These are phyloP conservation scores for Sugiyamaella japonica DNA, from an alignment of 1,139 yeast species.

Conservation along the genomic window DNA sequence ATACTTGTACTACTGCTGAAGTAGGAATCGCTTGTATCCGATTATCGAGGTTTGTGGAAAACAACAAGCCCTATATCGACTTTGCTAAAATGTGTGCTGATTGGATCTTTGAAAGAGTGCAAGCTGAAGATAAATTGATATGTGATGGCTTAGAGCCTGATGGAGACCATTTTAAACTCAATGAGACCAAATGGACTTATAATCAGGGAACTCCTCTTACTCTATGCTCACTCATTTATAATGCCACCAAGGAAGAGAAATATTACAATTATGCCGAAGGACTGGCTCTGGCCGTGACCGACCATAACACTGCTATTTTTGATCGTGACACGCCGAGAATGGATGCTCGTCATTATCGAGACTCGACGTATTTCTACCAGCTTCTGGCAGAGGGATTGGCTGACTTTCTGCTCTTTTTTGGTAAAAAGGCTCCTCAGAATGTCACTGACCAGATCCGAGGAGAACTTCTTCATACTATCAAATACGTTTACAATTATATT, in stretches of 20 bases:
- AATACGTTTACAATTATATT: constrained; percentile 49
- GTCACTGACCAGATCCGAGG: constrained; percentile 30
- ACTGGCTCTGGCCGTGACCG: constrained; percentile 61
- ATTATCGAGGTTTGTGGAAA: constrained; percentile 53
- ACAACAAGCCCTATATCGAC: constrained; percentile 47
- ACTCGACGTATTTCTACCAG: constrained; percentile 63
- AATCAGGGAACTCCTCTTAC: constrained; percentile 67
- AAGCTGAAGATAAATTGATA: constrained; percentile 55
- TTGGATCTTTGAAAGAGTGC: constrained; percentile 54
- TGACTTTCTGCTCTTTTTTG: constrained; percentile 57
- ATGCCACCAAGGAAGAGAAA: constrained; percentile 52
- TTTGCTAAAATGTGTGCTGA: constrained; percentile 57
- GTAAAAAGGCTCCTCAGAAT: constrained; percentile 43
- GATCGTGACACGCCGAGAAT: constrained; percentile 61
- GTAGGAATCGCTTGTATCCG: constrained; percentile 68
- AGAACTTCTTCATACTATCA: constrained; percentile 35
- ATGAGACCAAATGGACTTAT: constrained; percentile 65
- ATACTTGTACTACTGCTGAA: constrained; percentile 70
- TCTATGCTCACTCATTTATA: constrained; percentile 54
- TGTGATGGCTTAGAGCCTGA: constrained; percentile 59
- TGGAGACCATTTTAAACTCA: constrained; percentile 46
- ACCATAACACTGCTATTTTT: constrained; percentile 57
- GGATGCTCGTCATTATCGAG: constrained; percentile 63
- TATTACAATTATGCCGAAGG: constrained; percentile 59
- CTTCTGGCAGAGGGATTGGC: constrained; percentile 68